Evolutionary conservation across 371 early-diverging fungal genomes (phyloP).

Genomic region (Rhizopus sp.): DNA sequence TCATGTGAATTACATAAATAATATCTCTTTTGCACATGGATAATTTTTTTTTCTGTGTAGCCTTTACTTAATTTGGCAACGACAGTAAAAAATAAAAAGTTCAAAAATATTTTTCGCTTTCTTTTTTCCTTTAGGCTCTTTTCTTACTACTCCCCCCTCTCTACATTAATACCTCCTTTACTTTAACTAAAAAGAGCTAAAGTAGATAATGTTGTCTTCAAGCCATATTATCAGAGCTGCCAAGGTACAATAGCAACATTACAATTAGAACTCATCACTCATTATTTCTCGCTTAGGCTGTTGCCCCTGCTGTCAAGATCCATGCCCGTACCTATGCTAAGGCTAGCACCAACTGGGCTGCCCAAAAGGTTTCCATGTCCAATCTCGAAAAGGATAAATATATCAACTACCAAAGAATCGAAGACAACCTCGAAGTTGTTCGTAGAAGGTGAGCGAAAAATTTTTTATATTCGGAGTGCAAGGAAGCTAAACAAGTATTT

Average conservation of each 20-base stretch:
- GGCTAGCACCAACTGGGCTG: constrained; percentile 46
- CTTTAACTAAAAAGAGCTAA: constrained; percentile 22
- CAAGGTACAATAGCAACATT: constrained; percentile 19
- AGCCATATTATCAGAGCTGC: constrained; percentile 34
- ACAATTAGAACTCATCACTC: background rate
- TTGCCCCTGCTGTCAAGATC: constrained; percentile 33
- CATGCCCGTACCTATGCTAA: constrained; percentile 51
- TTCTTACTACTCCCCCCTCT: constrained; percentile 22
- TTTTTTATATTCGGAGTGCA: constrained; percentile 12
- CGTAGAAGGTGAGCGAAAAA: constrained; percentile 71
- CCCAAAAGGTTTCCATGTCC: constrained; percentile 83
- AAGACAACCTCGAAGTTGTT: constrained; percentile 88
- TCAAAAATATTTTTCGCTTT: constrained; percentile 11
- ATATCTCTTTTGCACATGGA: constrained; percentile 24
- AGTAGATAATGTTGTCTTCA: constrained; percentile 33
- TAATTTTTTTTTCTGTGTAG: constrained; percentile 27
- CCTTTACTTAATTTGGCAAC: constrained; percentile 48
- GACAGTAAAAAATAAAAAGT: constrained; percentile 62
- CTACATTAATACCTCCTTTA: constrained; percentile 9
- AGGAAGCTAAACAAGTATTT: background rate
- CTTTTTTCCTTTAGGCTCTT: constrained; percentile 13
- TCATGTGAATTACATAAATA: constrained; percentile 27
- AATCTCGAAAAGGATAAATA: constrained; percentile 79
- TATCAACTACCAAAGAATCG: constrained; percentile 93
- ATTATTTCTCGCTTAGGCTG: constrained; percentile 20